Conservation (phyloP, 805 yeast genomes). For the Henningerozyma blattae region DNA sequence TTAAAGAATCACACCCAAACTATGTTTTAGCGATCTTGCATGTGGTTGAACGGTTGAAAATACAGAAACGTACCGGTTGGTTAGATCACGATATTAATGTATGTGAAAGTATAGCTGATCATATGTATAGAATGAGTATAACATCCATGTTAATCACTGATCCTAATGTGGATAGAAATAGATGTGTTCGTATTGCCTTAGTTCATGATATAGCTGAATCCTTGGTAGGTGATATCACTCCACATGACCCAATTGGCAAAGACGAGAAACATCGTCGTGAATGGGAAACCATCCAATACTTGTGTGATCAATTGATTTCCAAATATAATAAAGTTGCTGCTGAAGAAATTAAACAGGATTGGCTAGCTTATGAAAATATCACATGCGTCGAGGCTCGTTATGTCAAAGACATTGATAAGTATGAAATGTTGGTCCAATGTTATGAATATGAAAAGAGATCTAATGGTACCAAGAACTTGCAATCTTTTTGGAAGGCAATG, state of each 20-base stretch:
- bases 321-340: constrained; percentile 59
- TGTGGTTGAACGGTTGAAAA: constrained; percentile 58
- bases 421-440: constrained; percentile 72
- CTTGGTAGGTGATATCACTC: constrained; percentile 89
- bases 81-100: constrained; percentile 41
- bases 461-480: constrained; percentile 44
- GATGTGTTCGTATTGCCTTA: constrained; percentile 75
- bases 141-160: constrained; percentile 56
- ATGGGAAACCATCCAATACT: constrained; percentile 52
- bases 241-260: constrained; percentile 61
- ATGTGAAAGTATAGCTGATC: constrained; percentile 72
- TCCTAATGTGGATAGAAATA: constrained; percentile 42
- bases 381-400: constrained; percentile 72
- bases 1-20: constrained; percentile 22
- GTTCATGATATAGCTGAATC: constrained; percentile 93
- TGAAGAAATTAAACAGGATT: constrained; percentile 50
- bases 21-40: constrained; percentile 44
- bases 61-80: constrained; percentile 91
- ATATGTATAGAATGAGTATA: constrained; percentile 89
- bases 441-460: constrained; percentile 69
- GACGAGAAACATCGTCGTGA: constrained; percentile 80
- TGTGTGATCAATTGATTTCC: constrained; percentile 42
- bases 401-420: constrained; percentile 90
- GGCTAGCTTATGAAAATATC: constrained; percentile 86
- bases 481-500: constrained; percentile 58